These are phyloP conservation scores for Wallacemonas rigidus DNA, from an alignment of 208 protist species.

Conservation along the genomic window DNA sequence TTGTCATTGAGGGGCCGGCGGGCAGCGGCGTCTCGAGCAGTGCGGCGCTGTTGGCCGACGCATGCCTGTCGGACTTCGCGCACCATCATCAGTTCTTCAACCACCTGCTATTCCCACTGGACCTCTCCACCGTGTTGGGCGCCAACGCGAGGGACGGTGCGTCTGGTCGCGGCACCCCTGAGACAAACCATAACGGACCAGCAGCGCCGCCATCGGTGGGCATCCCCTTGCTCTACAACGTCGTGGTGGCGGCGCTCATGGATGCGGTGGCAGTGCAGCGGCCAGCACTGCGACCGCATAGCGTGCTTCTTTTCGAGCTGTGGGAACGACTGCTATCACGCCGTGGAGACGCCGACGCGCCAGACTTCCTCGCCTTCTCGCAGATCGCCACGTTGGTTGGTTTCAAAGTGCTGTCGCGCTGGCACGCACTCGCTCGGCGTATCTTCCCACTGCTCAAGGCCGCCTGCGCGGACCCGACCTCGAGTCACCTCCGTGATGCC, in stretches of 20 bases:
- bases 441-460: constrained; percentile 50
- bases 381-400: constrained; percentile 46
- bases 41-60: constrained; percentile 32
- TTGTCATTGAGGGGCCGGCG: constrained; percentile 65
- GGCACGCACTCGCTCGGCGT: constrained; percentile 39
- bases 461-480: constrained; percentile 27
- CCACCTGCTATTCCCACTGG: constrained; percentile 52
- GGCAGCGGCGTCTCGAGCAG: constrained; percentile 69
- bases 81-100: constrained; percentile 33
- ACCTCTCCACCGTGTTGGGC: constrained; percentile 30
- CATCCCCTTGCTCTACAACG: constrained; percentile 47
- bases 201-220: constrained; percentile 25
- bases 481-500: constrained; percentile 37
- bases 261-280: constrained; percentile 66
- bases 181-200: too few relatives aligned
- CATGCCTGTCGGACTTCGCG: constrained; percentile 30
- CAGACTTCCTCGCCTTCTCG: constrained; percentile 33
- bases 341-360: constrained; percentile 7
- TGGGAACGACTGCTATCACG: constrained; percentile 56
- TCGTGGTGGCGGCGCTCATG: constrained; percentile 50
- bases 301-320: constrained; percentile 44
- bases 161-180: too few relatives aligned
- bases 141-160: too few relatives aligned
- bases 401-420: constrained; percentile 41
- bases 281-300: constrained; percentile 42